Percentiles rank a stretch among this genome's conserved stretches.
Conservation (phyloP, 1,139 yeast species). For the Candida dubliniensis region DNA sequence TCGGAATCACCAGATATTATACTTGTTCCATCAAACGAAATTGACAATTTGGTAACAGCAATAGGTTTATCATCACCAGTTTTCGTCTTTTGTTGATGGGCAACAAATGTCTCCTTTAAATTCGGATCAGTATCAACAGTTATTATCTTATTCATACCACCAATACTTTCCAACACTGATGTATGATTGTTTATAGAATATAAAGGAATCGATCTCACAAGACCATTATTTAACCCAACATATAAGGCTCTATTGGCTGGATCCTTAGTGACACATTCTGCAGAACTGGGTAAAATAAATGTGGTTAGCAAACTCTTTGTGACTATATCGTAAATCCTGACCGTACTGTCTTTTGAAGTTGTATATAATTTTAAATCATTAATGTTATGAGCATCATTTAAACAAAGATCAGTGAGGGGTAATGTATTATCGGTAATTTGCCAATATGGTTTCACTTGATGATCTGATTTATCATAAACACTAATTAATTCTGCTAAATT, state of each 20-base stretch:
- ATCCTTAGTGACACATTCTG: constrained; percentile 66
- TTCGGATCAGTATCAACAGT: constrained; percentile 54
- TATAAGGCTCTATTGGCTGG: constrained; percentile 79
- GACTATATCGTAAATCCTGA: constrained; percentile 60
- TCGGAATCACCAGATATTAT: constrained; percentile 71
- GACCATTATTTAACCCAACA: constrained; percentile 68
- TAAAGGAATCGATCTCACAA: constrained; percentile 56
- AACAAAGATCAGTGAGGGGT: constrained; percentile 61
- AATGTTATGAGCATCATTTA: constrained; percentile 49
- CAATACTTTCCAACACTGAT: constrained; percentile 51
- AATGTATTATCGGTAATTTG: constrained; percentile 75
- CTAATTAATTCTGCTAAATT: constrained; percentile 59
- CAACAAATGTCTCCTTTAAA: constrained; percentile 54
- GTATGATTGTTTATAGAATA: constrained; percentile 48
- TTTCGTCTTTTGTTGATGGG: constrained; percentile 41
- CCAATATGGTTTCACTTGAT: constrained; percentile 40
- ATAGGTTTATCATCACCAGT: constrained; percentile 9
- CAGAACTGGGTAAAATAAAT: constrained; percentile 61
- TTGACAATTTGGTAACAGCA: constrained; percentile 49
- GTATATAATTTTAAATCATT: constrained; percentile 69
- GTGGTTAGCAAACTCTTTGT: constrained; percentile 59
- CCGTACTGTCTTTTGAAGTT: constrained; percentile 72
- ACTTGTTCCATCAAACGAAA: constrained; percentile 76
- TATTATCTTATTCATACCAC: constrained; percentile 55
- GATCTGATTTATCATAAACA: constrained; percentile 23